Conservation (phyloP, 495 filamentous ascomycete species). For the Zalerion maritima region DNA sequence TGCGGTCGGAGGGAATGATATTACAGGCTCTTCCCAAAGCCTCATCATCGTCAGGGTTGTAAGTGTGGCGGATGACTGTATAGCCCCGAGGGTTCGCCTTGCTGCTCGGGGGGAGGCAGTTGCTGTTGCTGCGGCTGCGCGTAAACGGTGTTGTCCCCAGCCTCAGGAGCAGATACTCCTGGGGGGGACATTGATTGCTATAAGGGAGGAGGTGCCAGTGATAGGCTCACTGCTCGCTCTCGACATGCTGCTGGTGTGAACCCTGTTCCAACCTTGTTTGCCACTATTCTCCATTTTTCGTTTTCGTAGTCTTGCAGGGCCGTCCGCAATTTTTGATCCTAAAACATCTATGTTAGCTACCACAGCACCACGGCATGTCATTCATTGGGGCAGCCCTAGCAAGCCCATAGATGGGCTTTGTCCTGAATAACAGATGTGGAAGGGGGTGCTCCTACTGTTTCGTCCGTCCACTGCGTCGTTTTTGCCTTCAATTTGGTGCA, state of each 20-base stretch:
- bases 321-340: slow-evolving; percentile 65
- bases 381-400: no score
- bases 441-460: slow-evolving; percentile 50
- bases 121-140: slow-evolving; percentile 26
- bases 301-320: slow-evolving; percentile 80
- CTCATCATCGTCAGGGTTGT: no score
- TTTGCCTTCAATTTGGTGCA: slow-evolving; percentile 89
- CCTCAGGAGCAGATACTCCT: slow-evolving; percentile 35
- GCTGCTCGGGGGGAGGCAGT: no score
- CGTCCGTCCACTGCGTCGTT: slow-evolving; percentile 81
- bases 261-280: slow-evolving; percentile 72
- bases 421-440: slow-evolving; percentile 9
- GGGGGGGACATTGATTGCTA: slow-evolving; percentile 41
- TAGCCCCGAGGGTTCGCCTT: no score
- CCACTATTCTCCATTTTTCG: slow-evolving; percentile 77
- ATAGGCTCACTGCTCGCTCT: slow-evolving; percentile 55
- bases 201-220: slow-evolving; percentile 27
- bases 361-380: no score
- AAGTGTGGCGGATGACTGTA: no score
- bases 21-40: no score
- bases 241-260: slow-evolving; percentile 75
- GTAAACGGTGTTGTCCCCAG: slow-evolving; percentile 32
- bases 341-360: neutral
- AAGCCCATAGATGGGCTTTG: no score
- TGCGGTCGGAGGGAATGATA: no score